phyloP scores from a whole-genome alignment of 805 yeast genomes.

The Myxozyma vanderwaltii region DNA sequence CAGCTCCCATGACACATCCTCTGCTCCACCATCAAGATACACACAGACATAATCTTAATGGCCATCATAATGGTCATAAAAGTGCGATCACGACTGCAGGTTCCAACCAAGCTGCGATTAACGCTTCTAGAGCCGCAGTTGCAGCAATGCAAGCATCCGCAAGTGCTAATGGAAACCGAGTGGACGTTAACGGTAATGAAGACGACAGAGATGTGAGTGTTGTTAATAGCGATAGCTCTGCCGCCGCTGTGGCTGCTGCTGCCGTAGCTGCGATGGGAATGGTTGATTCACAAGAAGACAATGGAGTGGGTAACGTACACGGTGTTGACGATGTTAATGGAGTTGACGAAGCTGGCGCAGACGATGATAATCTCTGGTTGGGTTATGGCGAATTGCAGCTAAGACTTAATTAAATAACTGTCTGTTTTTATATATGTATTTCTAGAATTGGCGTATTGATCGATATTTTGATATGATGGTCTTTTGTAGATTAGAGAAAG shows the following conservation, averaged over 20 bases:
- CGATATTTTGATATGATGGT: background rate
- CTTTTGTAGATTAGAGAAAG: background rate
- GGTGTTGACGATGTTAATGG: constrained; percentile 96
- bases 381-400: constrained; percentile 11
- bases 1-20: background rate
- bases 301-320: constrained; percentile 79
- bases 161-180: background rate
- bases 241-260: constrained; percentile 17
- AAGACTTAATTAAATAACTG: background rate
- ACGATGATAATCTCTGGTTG: constrained; percentile 53
- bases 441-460: background rate
- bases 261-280: constrained; percentile 17
- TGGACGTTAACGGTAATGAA: background rate
- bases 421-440: background rate
- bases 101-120: background rate
- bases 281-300: constrained; percentile 11
- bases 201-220: background rate
- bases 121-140: background rate
- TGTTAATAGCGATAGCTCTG: background rate
- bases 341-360: constrained; percentile 53
- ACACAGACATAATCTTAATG: background rate
- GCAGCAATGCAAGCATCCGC: constrained; percentile 4
- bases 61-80: background rate
- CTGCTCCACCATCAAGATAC: background rate
- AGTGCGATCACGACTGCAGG: background rate